Base-by-base conservation (phyloP, 768 basidiomycete species). In the Mycena rebaudengoi region DNA sequence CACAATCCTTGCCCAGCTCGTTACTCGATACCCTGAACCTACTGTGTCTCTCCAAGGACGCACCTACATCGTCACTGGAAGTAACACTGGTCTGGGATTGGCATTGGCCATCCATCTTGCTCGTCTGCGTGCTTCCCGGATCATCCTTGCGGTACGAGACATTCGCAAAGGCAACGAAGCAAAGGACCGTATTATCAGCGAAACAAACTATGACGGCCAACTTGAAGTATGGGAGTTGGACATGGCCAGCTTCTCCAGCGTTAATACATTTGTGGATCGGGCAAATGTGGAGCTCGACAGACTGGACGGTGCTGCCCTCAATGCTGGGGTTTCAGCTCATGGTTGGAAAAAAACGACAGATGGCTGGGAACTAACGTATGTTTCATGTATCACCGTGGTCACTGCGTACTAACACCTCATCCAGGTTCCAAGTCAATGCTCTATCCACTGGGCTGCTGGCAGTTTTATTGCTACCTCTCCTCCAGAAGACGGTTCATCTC, bases 171-270 rank as follows among this genome's bases (percentile, higher is more conserved):
- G 77, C 18, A 30, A 60, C 3, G 76, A 74, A 1, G 67, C 77
- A 56, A 71, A 78, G 1, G 78, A 76, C 76, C 53, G 76, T 18
- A 65, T 78, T 20, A 74, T 78, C 0, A 74, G 21, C 4, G 51
- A 40, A 28, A 53, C 60, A 23, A 33, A 29, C 12, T 54, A 76
- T 61, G 41, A 45, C 20, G 68, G 73, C 7, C 71, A 74, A 57
- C 77, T 81, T 66, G 81, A 83, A 55, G 81, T 80, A 79, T 82
- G 80, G 79, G 80, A 80, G 52, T 67, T 82, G 16, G 78, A 77
- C 8, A 68, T 75, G 5, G 74, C 74, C 10, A 5, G 18, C 0
- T 62, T 62, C 25, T 43, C 40, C 16, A 62, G 60, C 26, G 60
- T 62, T 4, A 26, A 18, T 11, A 32, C 28, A 7, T 62, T 62